Conservation (phyloP, 2,329 filamentous ascomycete genomes). For the Colletotrichum lupini region DNA sequence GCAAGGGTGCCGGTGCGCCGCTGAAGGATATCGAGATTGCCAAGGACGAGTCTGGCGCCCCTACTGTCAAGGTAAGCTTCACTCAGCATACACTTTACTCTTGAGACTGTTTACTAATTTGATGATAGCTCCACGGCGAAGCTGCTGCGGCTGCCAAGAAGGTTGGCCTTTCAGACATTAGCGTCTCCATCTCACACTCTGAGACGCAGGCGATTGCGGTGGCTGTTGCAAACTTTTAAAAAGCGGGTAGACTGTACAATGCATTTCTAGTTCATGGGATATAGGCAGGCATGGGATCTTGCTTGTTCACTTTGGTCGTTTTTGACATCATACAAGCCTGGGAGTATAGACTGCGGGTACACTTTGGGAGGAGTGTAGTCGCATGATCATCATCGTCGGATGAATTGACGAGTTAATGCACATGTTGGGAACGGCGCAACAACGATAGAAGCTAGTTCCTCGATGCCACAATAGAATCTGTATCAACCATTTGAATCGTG, state of each 20-base stretch:
- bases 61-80: conserved; percentile 82
- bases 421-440: conserved; percentile 28
- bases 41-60: conserved; percentile 83
- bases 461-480: conserved; percentile 35
- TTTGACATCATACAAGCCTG: conserved; percentile 34
- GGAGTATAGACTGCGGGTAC: conserved; percentile 31
- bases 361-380: conserved; percentile 36
- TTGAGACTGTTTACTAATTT: conserved; percentile 49
- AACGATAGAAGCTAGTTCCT: conserved; percentile 30
- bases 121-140: conserved; percentile 80
- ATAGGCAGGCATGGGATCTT: conserved; percentile 36
- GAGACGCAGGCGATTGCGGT: conserved; percentile 95
- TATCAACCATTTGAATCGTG: conserved; percentile 11
- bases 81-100: not conserved
- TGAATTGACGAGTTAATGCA: conserved; percentile 36
- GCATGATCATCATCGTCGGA: conserved; percentile 29
- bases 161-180: conserved; percentile 88
- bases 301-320: conserved; percentile 35
- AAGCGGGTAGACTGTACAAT: conserved; percentile 27
- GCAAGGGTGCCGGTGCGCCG: conserved; percentile 88
- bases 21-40: conserved; percentile 95
- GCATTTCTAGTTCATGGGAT: conserved; percentile 34
- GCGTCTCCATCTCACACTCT: conserved; percentile 94
- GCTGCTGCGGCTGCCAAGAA: conserved; percentile 86
- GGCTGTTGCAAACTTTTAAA: conserved; percentile 83